phyloP scores from a whole-genome alignment of 2,329 filamentous ascomycete species.

The Scedosporium boydii region DNA sequence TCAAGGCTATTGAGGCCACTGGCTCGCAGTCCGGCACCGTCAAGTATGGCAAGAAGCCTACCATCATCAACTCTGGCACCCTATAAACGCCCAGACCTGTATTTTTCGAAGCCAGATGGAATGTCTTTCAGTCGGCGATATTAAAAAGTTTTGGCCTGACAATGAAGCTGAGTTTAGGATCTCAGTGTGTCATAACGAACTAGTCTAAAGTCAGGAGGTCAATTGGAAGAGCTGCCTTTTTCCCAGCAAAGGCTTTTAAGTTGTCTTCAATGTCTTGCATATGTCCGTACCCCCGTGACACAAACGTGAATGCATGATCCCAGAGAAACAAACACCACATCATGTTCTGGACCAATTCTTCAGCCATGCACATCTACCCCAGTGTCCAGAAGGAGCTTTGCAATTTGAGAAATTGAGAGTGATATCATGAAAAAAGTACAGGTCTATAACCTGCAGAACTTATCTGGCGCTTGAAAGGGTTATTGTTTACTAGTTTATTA shows the following conservation, averaged over 20 bases:
- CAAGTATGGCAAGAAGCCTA: constrained; percentile 47
- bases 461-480: not conserved
- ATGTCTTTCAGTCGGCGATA: not conserved
- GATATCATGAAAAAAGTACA: not conserved
- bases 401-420: no score
- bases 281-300: not conserved
- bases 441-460: not conserved
- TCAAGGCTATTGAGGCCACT: constrained; percentile 53
- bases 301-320: not conserved
- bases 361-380: no score
- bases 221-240: constrained; percentile 1
- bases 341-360: no score
- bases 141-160: not conserved
- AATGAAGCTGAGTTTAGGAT: not conserved
- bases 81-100: constrained; percentile 24
- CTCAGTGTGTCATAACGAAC: not conserved
- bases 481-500: no score
- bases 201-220: not conserved
- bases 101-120: not conserved
- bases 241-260: not conserved
- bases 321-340: no score
- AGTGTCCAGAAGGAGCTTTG: no score
- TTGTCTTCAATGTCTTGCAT: not conserved
- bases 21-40: constrained; percentile 45
- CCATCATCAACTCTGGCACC: constrained; percentile 45